Conservation (phyloP, 2,329 filamentous ascomycete genomes). For the Grosmannia serpens region DNA sequence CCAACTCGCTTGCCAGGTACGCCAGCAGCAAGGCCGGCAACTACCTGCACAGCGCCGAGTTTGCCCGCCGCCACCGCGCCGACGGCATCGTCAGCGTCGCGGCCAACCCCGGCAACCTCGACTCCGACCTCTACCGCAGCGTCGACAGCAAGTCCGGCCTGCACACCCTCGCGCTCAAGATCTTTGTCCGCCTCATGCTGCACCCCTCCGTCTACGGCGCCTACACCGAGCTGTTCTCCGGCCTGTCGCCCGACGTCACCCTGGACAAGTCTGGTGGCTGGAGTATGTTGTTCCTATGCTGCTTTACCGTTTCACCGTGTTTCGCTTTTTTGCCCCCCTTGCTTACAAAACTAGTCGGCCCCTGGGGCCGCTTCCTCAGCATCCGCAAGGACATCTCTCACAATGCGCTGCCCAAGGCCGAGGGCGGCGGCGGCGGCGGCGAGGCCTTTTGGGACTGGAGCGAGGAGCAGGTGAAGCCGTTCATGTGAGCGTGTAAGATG, state of each 20-base stretch:
- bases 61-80: constrained; percentile 6
- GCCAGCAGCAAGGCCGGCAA: constrained; percentile 10
- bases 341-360: constrained; percentile 2
- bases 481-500: not conserved
- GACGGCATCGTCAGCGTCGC: constrained; percentile 9
- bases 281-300: not conserved
- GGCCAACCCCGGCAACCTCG: constrained; percentile 28
- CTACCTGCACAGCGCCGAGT: constrained; percentile 12
- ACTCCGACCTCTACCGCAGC: constrained; percentile 22
- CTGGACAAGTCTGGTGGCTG: constrained; percentile 14
- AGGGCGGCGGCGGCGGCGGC: constrained; percentile 8
- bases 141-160: constrained; percentile 10
- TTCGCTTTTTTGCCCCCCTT: not conserved
- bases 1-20: constrained; percentile 1
- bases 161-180: not conserved
- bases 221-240: constrained; percentile 36
- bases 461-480: constrained; percentile 8
- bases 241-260: constrained; percentile 30
- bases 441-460: constrained; percentile 8
- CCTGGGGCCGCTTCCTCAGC: constrained; percentile 6
- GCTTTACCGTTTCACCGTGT: no score
- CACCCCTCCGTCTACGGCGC: constrained; percentile 26
- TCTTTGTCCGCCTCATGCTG: not conserved
- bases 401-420: constrained; percentile 3
- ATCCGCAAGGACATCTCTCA: not conserved